Conservation (phyloP, 2,329 filamentous ascomycete genomes). For the Ophiosphaerella narmari region DNA sequence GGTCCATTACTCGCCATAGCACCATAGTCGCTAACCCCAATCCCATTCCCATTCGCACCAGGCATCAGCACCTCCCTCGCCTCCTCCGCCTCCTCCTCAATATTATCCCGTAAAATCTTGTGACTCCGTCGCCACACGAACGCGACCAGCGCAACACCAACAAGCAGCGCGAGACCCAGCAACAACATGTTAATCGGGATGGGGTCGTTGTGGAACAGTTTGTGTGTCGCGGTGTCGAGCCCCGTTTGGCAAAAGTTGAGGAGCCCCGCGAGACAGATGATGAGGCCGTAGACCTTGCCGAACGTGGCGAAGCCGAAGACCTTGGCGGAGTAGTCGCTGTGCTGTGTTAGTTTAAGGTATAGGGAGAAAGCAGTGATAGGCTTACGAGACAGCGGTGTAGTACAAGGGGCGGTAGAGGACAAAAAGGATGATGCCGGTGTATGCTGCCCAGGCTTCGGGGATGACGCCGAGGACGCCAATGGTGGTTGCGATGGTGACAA, state of each 20-base stretch:
- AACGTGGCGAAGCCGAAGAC: constrained; percentile 92
- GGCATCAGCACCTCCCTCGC: constrained; percentile 45
- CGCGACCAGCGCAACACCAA: constrained; percentile 68
- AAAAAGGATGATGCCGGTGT: constrained; percentile 77
- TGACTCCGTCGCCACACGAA: constrained; percentile 65
- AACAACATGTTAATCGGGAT: constrained; percentile 76
- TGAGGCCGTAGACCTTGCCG: constrained; percentile 89
- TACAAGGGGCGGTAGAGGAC: constrained; percentile 87
- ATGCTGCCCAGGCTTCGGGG: constrained; percentile 71
- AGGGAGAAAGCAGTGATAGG: not conserved
- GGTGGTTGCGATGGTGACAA: constrained; percentile 72
- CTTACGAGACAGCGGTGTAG: constrained; percentile 80
- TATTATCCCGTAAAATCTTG: constrained; percentile 45
- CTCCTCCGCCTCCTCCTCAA: constrained; percentile 43
- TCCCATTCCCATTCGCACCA: constrained; percentile 27
- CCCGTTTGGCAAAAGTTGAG: constrained; percentile 84
- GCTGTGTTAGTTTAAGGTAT: constrained; percentile 5
- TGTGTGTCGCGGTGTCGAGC: constrained; percentile 77
- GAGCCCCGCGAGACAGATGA: constrained; percentile 83
- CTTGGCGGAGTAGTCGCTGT: constrained; percentile 80
- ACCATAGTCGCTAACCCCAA: constrained; percentile 26
- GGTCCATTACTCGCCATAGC: constrained; percentile 17
- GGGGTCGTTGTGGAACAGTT: constrained; percentile 72
- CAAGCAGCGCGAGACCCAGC: constrained; percentile 62
- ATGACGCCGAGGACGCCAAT: constrained; percentile 80